Conservation (phyloP, 1,284 basidiomycete genomes). For the Malassezia psittaci region DNA sequence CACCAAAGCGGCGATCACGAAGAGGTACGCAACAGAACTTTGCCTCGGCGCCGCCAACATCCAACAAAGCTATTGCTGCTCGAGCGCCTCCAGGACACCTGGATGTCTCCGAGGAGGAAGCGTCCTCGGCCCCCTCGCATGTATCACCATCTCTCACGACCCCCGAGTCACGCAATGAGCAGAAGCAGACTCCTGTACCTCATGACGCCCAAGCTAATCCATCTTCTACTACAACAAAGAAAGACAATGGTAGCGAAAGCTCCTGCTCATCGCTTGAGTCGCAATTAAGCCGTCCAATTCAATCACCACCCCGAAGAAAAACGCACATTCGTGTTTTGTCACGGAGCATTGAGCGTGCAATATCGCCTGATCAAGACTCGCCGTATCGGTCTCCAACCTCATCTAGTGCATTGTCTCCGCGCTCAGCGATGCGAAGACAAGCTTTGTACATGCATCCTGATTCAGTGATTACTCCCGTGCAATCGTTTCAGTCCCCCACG, state of each 20-base stretch:
- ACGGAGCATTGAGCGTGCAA: background rate
- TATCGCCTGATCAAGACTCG: background rate
- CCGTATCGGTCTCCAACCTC: background rate
- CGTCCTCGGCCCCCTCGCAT: no score
- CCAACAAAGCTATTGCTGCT: no score
- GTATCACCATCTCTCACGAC: background rate
- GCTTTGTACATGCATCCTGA: background rate
- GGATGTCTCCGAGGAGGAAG: no score
- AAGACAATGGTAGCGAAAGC: no score
- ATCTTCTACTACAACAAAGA: no score
- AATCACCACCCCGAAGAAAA: slow-evolving; percentile 1
- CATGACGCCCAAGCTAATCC: no score
- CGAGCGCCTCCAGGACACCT: no score
- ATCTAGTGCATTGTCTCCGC: background rate
- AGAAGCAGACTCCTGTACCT: background rate
- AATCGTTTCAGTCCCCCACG: background rate
- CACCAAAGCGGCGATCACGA: background rate
- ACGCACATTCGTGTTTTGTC: slow-evolving; percentile 7
- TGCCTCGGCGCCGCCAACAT: no score
- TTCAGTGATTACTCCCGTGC: background rate
- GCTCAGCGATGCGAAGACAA: background rate
- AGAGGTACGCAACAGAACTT: background rate
- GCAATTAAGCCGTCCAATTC: background rate
- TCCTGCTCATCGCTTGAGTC: slow-evolving; percentile 14
- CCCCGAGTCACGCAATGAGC: background rate